Conservation (phyloP, 176 grass and related monocot genomes). For the Eragrostis nindensis region DNA sequence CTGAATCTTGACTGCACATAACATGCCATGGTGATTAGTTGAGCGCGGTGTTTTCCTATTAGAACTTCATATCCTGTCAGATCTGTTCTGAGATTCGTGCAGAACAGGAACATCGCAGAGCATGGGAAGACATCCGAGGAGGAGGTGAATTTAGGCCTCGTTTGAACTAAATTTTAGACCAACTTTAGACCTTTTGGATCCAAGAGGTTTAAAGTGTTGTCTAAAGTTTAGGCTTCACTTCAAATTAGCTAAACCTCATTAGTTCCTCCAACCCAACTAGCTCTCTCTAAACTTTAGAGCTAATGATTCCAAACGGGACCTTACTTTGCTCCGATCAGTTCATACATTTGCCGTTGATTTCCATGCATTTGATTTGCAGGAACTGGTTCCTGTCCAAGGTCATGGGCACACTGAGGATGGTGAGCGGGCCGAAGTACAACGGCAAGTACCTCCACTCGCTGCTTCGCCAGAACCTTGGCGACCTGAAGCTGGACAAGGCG, state of each 20-base stretch:
- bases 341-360: not conserved
- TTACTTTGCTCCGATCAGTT: not conserved
- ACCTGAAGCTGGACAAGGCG: slow-evolving; percentile 47
- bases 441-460: slow-evolving; percentile 69
- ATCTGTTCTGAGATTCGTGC: not conserved
- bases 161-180: too few relatives aligned
- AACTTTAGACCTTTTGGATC: too few relatives aligned
- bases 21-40: not conserved
- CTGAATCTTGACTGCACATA: not conserved
- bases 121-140: not conserved
- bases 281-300: too few relatives aligned
- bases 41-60: too few relatives aligned
- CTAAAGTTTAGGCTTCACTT: too few relatives aligned
- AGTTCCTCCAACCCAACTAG: too few relatives aligned
- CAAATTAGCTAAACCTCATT: too few relatives aligned
- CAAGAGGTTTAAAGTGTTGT: too few relatives aligned
- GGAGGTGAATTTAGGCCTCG: too few relatives aligned
- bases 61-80: too few relatives aligned
- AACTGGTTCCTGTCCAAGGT: slow-evolving; percentile 35
- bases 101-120: too few relatives aligned
- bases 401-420: slow-evolving; percentile 34
- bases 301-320: too few relatives aligned
- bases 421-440: slow-evolving; percentile 54
- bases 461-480: slow-evolving; percentile 44
- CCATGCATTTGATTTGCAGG: slow-evolving; percentile 28